A percentile compares a stretch with the other conserved stretches of the same genome.
phyloP scores from a whole-genome alignment of 352 stramenopile genomes.

The Aphanomyces euteiches region DNA sequence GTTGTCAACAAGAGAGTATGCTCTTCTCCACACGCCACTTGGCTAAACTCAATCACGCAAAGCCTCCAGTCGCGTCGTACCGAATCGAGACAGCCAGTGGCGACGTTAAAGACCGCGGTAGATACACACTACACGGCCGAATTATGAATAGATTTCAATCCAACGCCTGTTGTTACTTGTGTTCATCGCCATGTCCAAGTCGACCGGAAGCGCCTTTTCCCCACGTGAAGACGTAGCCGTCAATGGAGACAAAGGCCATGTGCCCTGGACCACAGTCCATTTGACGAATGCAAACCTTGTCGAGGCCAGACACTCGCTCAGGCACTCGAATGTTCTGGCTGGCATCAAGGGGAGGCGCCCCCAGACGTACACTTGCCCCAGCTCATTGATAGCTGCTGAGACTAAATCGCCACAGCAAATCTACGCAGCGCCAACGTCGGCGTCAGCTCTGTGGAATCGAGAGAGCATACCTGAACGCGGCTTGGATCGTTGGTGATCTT shows the following conservation, averaged over 20 bases:
- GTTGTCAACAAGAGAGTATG: conserved; percentile 8
- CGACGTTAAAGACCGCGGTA: neutral
- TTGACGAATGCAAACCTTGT: neutral
- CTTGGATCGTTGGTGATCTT: conserved; percentile 2
- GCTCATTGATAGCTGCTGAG: conserved; percentile 14
- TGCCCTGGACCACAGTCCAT: conserved; percentile 10
- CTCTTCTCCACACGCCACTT: conserved; percentile 21
- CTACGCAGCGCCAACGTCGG: neutral
- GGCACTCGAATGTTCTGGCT: conserved; percentile 1
- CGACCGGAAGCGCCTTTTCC: conserved; percentile 36
- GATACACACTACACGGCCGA: conserved; percentile 1
- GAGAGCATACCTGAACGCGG: neutral
- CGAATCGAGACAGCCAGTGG: neutral
- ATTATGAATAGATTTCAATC: neutral
- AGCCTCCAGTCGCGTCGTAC: neutral
- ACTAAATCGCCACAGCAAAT: conserved; percentile 12
- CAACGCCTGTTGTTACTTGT: neutral
- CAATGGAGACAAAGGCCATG: neutral
- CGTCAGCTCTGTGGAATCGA: neutral
- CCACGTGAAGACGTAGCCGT: conserved; percentile 37
- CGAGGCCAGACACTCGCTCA: conserved; percentile 10
- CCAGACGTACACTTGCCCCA: conserved; percentile 17
- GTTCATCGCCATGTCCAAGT: conserved; percentile 38
- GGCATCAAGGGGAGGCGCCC: conserved; percentile 3
- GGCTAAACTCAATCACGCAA: neutral